Conservation (phyloP, 257 asterid genomes). For the Agastache rugosa region DNA sequence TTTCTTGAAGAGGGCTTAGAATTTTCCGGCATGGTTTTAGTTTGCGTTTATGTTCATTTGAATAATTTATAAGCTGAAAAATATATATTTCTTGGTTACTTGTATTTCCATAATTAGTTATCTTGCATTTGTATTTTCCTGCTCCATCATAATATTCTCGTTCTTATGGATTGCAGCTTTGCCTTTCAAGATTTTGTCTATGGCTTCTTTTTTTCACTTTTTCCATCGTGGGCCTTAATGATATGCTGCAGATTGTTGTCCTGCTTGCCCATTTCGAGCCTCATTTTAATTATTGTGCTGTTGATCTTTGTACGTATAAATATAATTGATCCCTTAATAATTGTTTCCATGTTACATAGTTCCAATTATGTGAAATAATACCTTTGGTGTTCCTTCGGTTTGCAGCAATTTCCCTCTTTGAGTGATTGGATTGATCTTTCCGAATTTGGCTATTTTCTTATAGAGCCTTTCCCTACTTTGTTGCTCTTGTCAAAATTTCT, state of each 20-base stretch:
- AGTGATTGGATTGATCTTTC: slow-evolving; percentile 25
- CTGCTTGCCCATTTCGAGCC: slow-evolving; percentile 34
- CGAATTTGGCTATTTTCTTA: background rate
- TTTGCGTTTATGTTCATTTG: slow-evolving; percentile 9
- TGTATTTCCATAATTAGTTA: background rate
- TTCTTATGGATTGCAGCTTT: slow-evolving; percentile 17
- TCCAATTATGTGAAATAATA: background rate
- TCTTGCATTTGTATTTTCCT: slow-evolving; percentile 26
- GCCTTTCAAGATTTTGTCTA: background rate
- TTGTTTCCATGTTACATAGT: slow-evolving; percentile 38
- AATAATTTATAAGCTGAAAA: slow-evolving; percentile 13
- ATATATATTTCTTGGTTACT: slow-evolving; percentile 23
- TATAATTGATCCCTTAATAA: slow-evolving; percentile 10
- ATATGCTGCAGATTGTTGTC: slow-evolving; percentile 10
- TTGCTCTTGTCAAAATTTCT: background rate
- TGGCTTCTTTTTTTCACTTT: slow-evolving; percentile 24
- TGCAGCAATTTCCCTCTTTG: slow-evolving; percentile 24
- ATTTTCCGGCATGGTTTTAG: background rate
- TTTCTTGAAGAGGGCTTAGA: slow-evolving; percentile 31
- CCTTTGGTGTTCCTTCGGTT: slow-evolving; percentile 23
- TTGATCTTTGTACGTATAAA: background rate
- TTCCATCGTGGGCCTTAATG: slow-evolving; percentile 10
- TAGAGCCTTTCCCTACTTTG: slow-evolving; percentile 14
- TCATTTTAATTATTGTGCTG: slow-evolving; percentile 27
- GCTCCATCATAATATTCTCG: slow-evolving; percentile 9